Evolutionary conservation across 495 filamentous ascomycete species (phyloP).

Genomic region (Daldinia concentrica): DNA sequence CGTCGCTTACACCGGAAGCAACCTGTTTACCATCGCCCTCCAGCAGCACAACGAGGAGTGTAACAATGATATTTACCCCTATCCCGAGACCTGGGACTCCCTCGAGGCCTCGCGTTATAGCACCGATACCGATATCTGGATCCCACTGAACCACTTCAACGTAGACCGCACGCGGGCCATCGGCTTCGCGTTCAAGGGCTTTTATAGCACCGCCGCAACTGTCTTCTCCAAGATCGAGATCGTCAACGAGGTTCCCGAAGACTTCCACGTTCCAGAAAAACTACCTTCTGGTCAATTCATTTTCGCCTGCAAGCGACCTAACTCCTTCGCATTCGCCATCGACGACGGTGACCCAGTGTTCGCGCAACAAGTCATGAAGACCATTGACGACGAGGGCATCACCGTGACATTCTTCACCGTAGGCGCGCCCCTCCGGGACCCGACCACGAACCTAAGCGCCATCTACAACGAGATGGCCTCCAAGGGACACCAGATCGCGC

Average conservation of each 20-base stretch:
- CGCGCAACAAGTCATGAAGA: conserved; percentile 70
- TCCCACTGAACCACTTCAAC: conserved; percentile 78
- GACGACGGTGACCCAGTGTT: conserved; percentile 75
- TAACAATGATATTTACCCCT: conserved; percentile 66
- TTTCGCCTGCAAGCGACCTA: conserved; percentile 74
- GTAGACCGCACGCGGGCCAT: conserved; percentile 68
- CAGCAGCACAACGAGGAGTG: conserved; percentile 77
- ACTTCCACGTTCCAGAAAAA: conserved; percentile 66
- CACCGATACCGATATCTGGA: conserved; percentile 70
- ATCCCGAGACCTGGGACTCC: conserved; percentile 77
- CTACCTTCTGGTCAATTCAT: conserved; percentile 68
- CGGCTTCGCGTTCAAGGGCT: conserved; percentile 74
- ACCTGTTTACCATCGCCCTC: conserved; percentile 72
- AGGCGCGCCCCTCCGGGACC: conserved; percentile 69
- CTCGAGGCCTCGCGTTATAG: conserved; percentile 74
- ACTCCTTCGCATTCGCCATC: conserved; percentile 82
- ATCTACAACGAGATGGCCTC: conserved; percentile 72
- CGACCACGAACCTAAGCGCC: conserved; percentile 65
- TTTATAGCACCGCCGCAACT: conserved; percentile 65
- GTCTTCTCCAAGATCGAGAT: conserved; percentile 71
- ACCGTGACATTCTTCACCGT: conserved; percentile 84
- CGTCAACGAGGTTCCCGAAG: conserved; percentile 61
- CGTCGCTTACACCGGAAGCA: conserved; percentile 72
- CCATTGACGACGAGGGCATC: conserved; percentile 69
- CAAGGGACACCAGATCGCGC: conserved; percentile 76